A percentile compares a stretch with the other conserved stretches of the same genome.
These are phyloP conservation scores for Debaryomyces singareniensis DNA, from an alignment of 1,139 yeast genomes.

Conservation along the genomic window DNA sequence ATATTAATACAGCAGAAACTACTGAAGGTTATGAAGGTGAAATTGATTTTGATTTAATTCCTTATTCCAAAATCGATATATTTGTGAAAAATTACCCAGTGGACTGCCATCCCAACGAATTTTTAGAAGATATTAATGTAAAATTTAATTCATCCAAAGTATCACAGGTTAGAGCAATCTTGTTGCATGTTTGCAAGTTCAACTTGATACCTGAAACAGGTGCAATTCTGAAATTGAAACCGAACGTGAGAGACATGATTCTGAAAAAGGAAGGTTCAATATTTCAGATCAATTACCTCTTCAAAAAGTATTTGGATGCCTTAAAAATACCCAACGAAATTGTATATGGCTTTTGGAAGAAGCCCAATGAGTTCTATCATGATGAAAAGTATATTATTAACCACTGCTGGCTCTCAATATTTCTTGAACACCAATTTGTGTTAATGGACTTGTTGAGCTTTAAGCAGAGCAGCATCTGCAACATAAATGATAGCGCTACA, in stretches of 20 bases:
- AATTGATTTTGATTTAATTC: slow-evolving; percentile 14
- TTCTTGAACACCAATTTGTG: slow-evolving; percentile 71
- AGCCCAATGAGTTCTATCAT: slow-evolving; percentile 56
- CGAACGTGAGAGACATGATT: slow-evolving; percentile 33
- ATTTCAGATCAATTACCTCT: slow-evolving; percentile 70
- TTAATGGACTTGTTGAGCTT: slow-evolving; percentile 54
- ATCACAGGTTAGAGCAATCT: slow-evolving; percentile 32
- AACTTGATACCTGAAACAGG: slow-evolving; percentile 31
- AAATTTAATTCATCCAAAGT: slow-evolving; percentile 31
- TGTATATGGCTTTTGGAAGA: slow-evolving; percentile 76
- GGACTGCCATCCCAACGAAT: slow-evolving; percentile 33
- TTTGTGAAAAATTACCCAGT: slow-evolving; percentile 27
- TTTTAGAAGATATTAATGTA: slow-evolving; percentile 40
- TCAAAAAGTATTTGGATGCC: slow-evolving; percentile 65
- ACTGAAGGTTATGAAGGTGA: slow-evolving; percentile 17
- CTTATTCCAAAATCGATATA: slow-evolving; percentile 21
- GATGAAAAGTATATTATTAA: slow-evolving; percentile 55
- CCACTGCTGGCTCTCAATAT: slow-evolving; percentile 85
- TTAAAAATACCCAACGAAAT: slow-evolving; percentile 70
- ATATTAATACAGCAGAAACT: slow-evolving; percentile 36
- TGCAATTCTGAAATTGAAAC: slow-evolving; percentile 35
- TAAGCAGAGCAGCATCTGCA: slow-evolving; percentile 31
- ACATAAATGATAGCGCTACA: slow-evolving; percentile 17
- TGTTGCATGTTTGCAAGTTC: slow-evolving; percentile 36
- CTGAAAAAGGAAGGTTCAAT: slow-evolving; percentile 45